Evolutionary conservation across 179 eudicot genomes (phyloP), one percentile per base, ranked within the genome.

Genomic region (Gypsophila paniculata): DNA sequence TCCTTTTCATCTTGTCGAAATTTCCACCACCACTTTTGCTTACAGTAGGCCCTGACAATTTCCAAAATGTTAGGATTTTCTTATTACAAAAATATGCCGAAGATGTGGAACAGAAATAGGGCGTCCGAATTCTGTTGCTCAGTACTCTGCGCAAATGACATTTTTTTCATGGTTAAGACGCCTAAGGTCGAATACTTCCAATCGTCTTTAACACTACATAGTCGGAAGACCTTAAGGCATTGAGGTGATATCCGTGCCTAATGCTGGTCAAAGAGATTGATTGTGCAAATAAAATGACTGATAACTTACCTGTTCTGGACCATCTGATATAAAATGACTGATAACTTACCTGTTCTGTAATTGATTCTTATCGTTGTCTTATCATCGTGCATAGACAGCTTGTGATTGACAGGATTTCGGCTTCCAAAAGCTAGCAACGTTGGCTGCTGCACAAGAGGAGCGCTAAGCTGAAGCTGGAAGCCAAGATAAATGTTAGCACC

Each of bases 401-500:
- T 90, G 70, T 87, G 91, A 73, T 84, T 90, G 72, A 85, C 72
- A 5, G 99, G 99, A 78, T 82, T 72, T 72, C 77, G 81, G 65
- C 82, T 86, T 63, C 88, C 85, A 73, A 78, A 95, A 58, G 99
- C 99, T 57, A 95, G 73, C 55, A 95, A 59, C 46, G 96, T 76
- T 0, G 96, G 90, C 74, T 95, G 99, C 26, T 70, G 83, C 58
- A 68, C 34, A 6, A 90, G 75, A 67, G 80, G 77, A 73, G 75
- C 72, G 21, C 77, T 23, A 52, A 75, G 86, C 70, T 87, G 84
- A 44, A 95, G 85, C 84, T 95, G 99, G 80, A 91, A 95, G 2
- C 89, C 97, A 52, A 95, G 64, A 82, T 90, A 92, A 36, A 91
- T 83, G 25, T 83, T 85, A 3, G 95, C 93, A 5, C 93, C 91